Evolutionary conservation across 2,329 filamentous ascomycete species (phyloP), one percentile per base, ranked within the genome.

Genomic region (Dryadomyces quercus-mongolicae): DNA sequence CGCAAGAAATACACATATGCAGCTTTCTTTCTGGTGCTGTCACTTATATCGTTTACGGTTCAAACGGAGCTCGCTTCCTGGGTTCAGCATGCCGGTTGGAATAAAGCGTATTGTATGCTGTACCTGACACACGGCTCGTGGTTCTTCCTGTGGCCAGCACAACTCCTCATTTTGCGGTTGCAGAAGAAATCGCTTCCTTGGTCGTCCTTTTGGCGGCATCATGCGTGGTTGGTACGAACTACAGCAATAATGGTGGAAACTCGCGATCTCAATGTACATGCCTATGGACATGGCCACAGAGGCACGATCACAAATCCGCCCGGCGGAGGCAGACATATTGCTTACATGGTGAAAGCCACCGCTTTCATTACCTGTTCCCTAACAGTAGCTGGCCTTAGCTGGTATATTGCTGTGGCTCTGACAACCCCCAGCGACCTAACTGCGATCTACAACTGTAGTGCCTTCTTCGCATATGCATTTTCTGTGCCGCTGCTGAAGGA

Each of bases 21-120:
- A 1, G 84, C 80, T 52, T 80, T 90, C 60, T 96, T 96, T 69
- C 76, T 98, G 57, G 70, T 85, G 34, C 66, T 96, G 61, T 93
- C 87, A 65, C 75, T 98, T 64, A 72, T 95, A 56, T 86, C 87
- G 65, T 98, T 98, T 67, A 88, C 89, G 49, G 75, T 95, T 6
- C 93, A 98, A 77, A 97, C 93, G 3, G 92, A 97, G 74, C 89
- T 95, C 53, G 92, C 91, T 12, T 84, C 94, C 10, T 91, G 96
- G 71, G 93, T 98, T 57, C 92, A 97, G 72, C 85, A 92, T 67
- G 84, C 93, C 59, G 83, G 86, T 59, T 98, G 93, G 93, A 82
- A 94, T 71, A 98, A 98, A 74, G 88, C 93, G n/a, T 98, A 96
- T 73, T 95, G 89, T 75, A 98, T 98, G 93, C 81, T 98, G 76